Base-by-base conservation (phyloP, 2,329 filamentous ascomycete species). In the Pseudogymnoascus sp. region DNA sequence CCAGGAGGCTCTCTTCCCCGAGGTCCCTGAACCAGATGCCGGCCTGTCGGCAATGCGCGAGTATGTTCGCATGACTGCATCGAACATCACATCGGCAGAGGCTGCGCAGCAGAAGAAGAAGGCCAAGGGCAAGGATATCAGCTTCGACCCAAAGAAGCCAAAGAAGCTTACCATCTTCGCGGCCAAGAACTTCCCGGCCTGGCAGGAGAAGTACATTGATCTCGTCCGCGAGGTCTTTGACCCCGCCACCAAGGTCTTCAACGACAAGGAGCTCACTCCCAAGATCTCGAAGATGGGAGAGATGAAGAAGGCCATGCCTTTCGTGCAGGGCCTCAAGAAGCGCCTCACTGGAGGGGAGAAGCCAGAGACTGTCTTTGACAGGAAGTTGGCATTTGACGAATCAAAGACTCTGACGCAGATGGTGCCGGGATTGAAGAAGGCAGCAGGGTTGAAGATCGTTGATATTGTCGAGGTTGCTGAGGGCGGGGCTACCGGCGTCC, bases 231-330 rank as follows among this genome's bases (percentile, higher is more conserved):
- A 89, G 70, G 78, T 85, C 64, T 91, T 91, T 76, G 81, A 89
- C 63, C 74, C 81, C 16, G 67, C 81, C 57, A 84, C 77, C 66
- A 79, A 89, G 65, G 77, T 79, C 8, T 76, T 89, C 66, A 87
- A 96, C 71, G 90, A 95, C 73, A 96, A 95, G 79, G 85, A 84
- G 61, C 79, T 97, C 54, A 89, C 86, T 69, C 86, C 85, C 67
- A 83, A 86, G 71, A 87, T 97, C 62, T 86, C 85, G 67, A 96
- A 96, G 79, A 81, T 91, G 71, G 86, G 86, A 43, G 90, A 95
- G 76, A 91, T 92, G 82, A 99, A 97, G 85, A 94, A 95, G 78
- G 93, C 92, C 2, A 97, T 97, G 93, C 94, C 94, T 0, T 97
- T 97, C 71, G 87, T 97, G 58, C 92, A 97, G 77, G 77, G 74